phyloP scores from a whole-genome alignment of 2,329 filamentous ascomycete species.

The Tolypocladium tropicale region DNA sequence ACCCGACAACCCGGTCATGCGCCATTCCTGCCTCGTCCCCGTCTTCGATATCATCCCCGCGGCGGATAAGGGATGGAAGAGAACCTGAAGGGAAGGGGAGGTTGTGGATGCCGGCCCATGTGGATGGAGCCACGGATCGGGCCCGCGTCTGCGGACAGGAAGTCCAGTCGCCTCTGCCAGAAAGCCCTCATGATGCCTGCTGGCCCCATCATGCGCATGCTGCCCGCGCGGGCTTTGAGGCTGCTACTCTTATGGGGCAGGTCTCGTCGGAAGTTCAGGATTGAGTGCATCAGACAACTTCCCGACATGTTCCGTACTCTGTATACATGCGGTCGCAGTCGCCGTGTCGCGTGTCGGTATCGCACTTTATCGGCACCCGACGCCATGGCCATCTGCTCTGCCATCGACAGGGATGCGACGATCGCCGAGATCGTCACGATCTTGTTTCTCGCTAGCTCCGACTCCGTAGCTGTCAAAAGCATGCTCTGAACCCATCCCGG shows the following conservation, averaged over 20 bases:
- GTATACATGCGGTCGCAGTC: no score
- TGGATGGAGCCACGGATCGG: not conserved
- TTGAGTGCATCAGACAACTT: no score
- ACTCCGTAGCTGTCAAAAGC: not conserved
- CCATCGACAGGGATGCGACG: no score
- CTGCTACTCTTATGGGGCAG: not conserved
- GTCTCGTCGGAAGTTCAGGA: not conserved
- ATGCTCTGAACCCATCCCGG: not conserved
- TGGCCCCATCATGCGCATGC: not conserved
- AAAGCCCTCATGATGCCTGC: not conserved
- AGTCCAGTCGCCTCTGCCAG: not conserved
- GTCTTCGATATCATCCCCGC: no score
- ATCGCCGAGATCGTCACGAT: not conserved
- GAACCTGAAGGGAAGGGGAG: no score
- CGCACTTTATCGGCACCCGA: no score
- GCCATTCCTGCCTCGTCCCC: not conserved
- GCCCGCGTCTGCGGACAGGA: not conserved
- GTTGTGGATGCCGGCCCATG: not conserved
- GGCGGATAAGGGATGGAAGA: no score
- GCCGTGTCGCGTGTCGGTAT: no score
- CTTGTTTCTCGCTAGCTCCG: no score
- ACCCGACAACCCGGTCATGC: not conserved
- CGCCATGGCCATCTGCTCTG: no score
- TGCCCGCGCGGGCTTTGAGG: not conserved
- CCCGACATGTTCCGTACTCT: no score